Evolutionary conservation across 2,329 filamentous ascomycete genomes (phyloP), one percentile per base, ranked within the genome.

Genomic region (Rhynchosporium agropyri): DNA sequence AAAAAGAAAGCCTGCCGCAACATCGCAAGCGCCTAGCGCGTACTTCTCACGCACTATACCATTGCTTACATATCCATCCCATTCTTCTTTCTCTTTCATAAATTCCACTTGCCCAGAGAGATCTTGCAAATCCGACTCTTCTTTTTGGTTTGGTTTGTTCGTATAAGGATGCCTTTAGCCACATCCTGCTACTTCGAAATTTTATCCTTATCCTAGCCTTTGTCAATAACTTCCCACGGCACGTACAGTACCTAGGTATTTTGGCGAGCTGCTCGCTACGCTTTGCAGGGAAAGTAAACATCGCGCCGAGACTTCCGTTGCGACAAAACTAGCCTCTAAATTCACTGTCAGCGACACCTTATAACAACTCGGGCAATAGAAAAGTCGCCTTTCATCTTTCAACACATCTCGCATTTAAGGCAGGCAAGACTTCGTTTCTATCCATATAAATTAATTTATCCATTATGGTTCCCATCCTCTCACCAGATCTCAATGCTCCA

Each of bases 401-500:
- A n/a, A n/a, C 4, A 46, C 20, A 36, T 8, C 13, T 4, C 5
- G 10, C 7, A 9, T n/a, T 20, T 26, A n/a, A 46, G 26, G 15
- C 33, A 40, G 26, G 12, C 33, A 54, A 36, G n/a, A 57, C 26
- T 38, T 57, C 20, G 2, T 5, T 28, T 29, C 50, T 15, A 36
- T 49, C 26, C 33, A 33, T 36, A 54, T 6, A 36, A 3, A 36
- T 20, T 20, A 2, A 13, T 36, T 40, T 29, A 40, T 33, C 40
- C 10, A 63, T 28, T 29, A 70, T 70, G 67, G 64, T 63, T 3
- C 60, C 64, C 2, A 61, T 66, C 6, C 10, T 13, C 13, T n/a
- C 43, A n/a, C 57, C 42, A 8, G 55, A 65, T 53, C 69, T 70
- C 43, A 53, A 65, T 45, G 60, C 64, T 2, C 65, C 68, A 3